Conservation (phyloP, 306 rosid species). For the Myrica gale region DNA sequence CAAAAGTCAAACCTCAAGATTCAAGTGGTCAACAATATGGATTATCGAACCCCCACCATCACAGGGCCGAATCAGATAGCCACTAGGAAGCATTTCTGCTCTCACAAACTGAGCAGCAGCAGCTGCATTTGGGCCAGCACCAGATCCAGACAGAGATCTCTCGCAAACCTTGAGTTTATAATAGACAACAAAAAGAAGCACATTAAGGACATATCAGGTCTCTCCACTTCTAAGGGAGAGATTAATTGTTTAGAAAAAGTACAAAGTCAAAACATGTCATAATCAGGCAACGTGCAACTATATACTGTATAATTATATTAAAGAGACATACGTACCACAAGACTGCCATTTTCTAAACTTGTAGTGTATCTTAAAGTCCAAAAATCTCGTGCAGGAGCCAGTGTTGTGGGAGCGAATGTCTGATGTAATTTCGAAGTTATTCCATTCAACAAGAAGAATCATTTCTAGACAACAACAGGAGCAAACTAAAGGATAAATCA, state of each 20-base stretch:
- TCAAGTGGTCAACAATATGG: conserved; percentile 93
- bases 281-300: not conserved
- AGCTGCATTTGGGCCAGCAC: conserved; percentile 75
- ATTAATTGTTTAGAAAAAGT: not conserved
- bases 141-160: conserved; percentile 95
- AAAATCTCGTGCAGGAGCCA: conserved; percentile 98
- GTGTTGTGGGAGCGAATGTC: conserved; percentile 90
- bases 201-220: not conserved
- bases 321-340: conserved; percentile 63
- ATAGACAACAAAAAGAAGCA: not conserved
- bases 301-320: not conserved
- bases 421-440: conserved; percentile 28
- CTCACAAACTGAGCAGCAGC: conserved; percentile 83
- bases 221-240: not conserved
- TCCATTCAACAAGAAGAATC: not conserved
- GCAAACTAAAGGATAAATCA: not conserved
- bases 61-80: conserved; percentile 91
- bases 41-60: conserved; percentile 99
- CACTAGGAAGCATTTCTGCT: conserved; percentile 89
- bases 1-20: conserved; percentile 68
- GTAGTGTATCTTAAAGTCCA: conserved; percentile 98
- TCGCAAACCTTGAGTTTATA: conserved; percentile 66
- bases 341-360: conserved; percentile 81
- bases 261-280: not conserved
- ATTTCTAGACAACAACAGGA: not conserved